Base-by-base conservation (phyloP, 768 basidiomycete genomes). In the Cystofilobasidium capitatum region DNA sequence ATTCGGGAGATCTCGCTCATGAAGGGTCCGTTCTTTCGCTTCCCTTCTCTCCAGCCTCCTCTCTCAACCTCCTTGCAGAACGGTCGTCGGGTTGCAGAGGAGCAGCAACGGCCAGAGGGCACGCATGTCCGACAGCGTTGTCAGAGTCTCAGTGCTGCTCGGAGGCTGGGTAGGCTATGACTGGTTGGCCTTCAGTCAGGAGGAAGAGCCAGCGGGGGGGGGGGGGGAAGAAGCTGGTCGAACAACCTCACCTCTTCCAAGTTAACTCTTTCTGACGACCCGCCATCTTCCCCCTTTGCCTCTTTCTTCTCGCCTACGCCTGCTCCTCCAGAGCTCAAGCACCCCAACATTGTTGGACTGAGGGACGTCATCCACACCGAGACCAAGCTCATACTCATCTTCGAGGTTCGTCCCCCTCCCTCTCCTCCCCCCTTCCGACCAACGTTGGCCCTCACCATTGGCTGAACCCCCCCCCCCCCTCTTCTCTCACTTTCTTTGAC, bases 341-440 rank as follows among this genome's bases (percentile, higher is more conserved):
- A 99, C 74, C 86, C 90, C 81, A 99, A 99, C 80, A 94, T 99
- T 75, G 91, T 99, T 75, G 86, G 96, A 74, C 84, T 99, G 24
- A 88, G 98, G 80, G 96, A 98, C 77, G 96, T 99, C 58, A 97
- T 98, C 71, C 96, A 99, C 78, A 98, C 93, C 22, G 96, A 99
- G 79, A 89, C 90, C 10, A 97, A 98, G 73, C 86, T 99, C 58
- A 89, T 97, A 70, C 88, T 99, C 67, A 93, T 99, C 72, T 99
- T 98, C 78, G 96, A 99, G 72, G 77, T 77, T 47, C 69, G 73
- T 65, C 35, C 22, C 3, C 13, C 22, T 60, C n/a, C 12, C 29
- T 33, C n/a, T 58, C 51, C 29, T 35, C n/a, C 44, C 8, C 24
- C 33, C 7, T 26, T 20, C 42, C n/a, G 31, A 39, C 10, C 14